These are phyloP conservation scores for Stentor coeruleus DNA, from an alignment of 73 alveolate genomes.

Conservation along the genomic window DNA sequence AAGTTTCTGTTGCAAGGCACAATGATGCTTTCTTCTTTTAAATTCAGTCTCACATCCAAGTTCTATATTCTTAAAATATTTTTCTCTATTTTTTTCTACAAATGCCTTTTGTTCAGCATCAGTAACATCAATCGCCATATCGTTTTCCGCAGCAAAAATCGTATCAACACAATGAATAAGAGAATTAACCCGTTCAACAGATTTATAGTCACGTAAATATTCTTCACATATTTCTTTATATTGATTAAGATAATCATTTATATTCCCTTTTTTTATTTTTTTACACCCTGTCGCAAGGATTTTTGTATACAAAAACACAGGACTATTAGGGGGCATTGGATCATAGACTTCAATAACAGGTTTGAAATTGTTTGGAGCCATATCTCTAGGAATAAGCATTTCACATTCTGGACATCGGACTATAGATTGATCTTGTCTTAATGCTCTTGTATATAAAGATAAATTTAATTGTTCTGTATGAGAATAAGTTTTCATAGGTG, in stretches of 20 bases:
- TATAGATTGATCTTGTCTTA: slow-evolving; percentile 16
- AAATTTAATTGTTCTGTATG: not conserved
- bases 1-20: not conserved
- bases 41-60: not conserved
- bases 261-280: not conserved
- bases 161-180: not conserved
- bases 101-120: not conserved
- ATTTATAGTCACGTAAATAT: not conserved
- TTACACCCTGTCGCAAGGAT: not conserved
- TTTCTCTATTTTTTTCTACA: not conserved
- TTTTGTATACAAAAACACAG: not conserved
- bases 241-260: not conserved
- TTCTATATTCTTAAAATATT: not conserved
- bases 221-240: not conserved
- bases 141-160: slow-evolving; percentile 2
- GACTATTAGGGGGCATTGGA: slow-evolving; percentile 21
- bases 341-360: slow-evolving; percentile 15
- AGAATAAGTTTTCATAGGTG: not conserved
- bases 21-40: not conserved
- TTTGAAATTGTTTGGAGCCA: slow-evolving; percentile 15
- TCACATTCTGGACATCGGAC: slow-evolving; percentile 18
- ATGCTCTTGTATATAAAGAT: slow-evolving; percentile 4
- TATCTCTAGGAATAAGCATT: slow-evolving; percentile 12
- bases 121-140: not conserved
- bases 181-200: not conserved